Percentiles rank a stretch among this genome's conserved stretches.
phyloP scores from a whole-genome alignment of 331 rosid species.

The Stylosanthes scabra region DNA sequence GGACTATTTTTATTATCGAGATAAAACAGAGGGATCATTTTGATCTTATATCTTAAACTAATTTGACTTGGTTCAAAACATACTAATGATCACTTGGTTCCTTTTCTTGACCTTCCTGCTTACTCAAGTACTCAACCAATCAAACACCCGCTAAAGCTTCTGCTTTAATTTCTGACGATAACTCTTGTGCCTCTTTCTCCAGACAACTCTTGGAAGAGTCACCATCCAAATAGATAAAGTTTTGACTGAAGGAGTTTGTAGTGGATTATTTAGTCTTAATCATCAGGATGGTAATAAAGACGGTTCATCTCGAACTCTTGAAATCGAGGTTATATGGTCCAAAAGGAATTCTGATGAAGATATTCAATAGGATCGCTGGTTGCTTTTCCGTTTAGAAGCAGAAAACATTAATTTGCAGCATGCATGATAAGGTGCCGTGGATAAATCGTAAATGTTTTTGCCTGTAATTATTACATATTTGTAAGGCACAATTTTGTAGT shows the following conservation, averaged over 20 bases:
- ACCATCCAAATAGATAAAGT: conserved; percentile 98
- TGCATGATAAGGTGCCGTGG: conserved; percentile 29
- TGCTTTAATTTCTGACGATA: conserved; percentile 36
- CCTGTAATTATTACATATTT: conserved; percentile 57
- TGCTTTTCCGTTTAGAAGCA: conserved; percentile 33
- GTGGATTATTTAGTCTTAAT: conserved; percentile 94
- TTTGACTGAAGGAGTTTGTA: conserved; percentile 90
- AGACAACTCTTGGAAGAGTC: conserved; percentile 92
- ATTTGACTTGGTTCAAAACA: conserved; percentile 4
- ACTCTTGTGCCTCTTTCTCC: conserved; percentile 44
- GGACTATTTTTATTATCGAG: no score
- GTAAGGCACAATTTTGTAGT: conserved; percentile 74
- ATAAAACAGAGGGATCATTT: no score
- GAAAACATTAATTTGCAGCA: conserved; percentile 22
- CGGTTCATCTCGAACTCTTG: conserved; percentile 89
- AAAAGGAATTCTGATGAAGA: conserved; percentile 74
- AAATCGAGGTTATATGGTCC: conserved; percentile 97
- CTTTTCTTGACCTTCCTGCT: conserved; percentile 19
- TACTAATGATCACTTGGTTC: not conserved
- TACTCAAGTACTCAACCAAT: not conserved
- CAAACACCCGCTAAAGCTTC: conserved; percentile 1
- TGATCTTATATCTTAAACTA: not conserved
- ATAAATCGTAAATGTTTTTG: conserved; percentile 48
- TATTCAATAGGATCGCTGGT: conserved; percentile 32
- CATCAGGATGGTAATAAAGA: conserved; percentile 93